phyloP scores from a whole-genome alignment of 208 protist genomes.

The Lotmaria passim region DNA sequence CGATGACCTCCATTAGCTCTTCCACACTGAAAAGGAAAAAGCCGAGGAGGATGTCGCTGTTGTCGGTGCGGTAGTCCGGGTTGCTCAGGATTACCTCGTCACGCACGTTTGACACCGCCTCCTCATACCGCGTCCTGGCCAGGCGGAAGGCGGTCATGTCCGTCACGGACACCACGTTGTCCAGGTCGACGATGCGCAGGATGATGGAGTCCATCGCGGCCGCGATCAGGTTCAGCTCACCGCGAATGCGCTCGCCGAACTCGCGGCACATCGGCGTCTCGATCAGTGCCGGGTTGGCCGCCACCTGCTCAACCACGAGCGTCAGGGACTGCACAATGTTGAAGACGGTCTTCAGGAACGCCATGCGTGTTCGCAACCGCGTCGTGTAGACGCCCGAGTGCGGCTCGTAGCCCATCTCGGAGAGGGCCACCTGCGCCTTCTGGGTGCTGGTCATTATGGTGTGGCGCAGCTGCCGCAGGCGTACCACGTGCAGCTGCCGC shows the following conservation, averaged over 20 bases:
- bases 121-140: slow-evolving; percentile 63
- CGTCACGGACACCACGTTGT: slow-evolving; percentile 50
- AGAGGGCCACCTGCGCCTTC: slow-evolving; percentile 51
- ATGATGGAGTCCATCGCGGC: slow-evolving; percentile 83
- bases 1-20: slow-evolving; percentile 74
- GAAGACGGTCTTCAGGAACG: slow-evolving; percentile 60
- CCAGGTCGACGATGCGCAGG: slow-evolving; percentile 69
- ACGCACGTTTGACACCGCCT: slow-evolving; percentile 70
- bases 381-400: slow-evolving; percentile 70
- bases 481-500: slow-evolving; percentile 74
- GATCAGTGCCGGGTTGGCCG: slow-evolving; percentile 56
- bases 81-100: slow-evolving; percentile 86
- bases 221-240: slow-evolving; percentile 59
- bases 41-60: slow-evolving; percentile 82
- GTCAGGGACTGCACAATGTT: slow-evolving; percentile 76
- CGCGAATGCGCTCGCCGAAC: slow-evolving; percentile 61
- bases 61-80: slow-evolving; percentile 76
- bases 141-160: slow-evolving; percentile 65
- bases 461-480: slow-evolving; percentile 73
- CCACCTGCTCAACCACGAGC: slow-evolving; percentile 78
- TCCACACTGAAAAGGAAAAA: slow-evolving; percentile 87
- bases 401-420: slow-evolving; percentile 84
- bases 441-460: slow-evolving; percentile 56
- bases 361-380: slow-evolving; percentile 60
- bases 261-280: slow-evolving; percentile 74